These are phyloP conservation scores for Pelargonium citronellum DNA, from an alignment of 441 rosid genomes.

Conservation along the genomic window DNA sequence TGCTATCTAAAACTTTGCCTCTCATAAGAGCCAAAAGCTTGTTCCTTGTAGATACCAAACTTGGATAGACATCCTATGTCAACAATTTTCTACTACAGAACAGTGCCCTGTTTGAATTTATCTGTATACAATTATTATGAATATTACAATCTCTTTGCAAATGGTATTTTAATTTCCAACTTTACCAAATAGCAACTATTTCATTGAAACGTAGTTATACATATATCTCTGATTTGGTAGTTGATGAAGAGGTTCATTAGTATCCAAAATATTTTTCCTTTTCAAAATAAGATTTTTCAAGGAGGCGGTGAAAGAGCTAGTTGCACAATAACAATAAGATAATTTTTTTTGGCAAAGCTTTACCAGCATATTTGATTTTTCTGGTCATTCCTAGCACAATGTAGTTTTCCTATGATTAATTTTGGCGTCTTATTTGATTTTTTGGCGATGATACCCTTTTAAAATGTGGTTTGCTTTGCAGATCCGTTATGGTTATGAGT, in stretches of 20 bases:
- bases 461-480: constrained; percentile 30
- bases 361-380: neutral
- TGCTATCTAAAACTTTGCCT: too few species aligned
- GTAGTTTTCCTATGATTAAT: neutral
- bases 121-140: too few species aligned
- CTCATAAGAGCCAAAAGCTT: too few species aligned
- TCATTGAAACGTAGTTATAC: neutral
- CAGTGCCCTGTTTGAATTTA: too few species aligned
- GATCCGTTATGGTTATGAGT: constrained; percentile 79
- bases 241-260: neutral
- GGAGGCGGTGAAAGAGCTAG: too few species aligned
- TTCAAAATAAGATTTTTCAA: neutral
- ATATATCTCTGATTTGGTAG: neutral
- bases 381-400: neutral
- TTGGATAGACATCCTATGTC: too few species aligned
- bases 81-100: too few species aligned
- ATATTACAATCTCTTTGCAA: too few species aligned
- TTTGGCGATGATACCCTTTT: constrained; percentile 12
- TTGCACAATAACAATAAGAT: too few species aligned
- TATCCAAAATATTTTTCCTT: neutral
- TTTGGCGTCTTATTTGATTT: neutral
- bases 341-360: too few species aligned
- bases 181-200: neutral
- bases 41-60: too few species aligned
- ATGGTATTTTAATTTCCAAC: neutral